These are phyloP conservation scores for Fusarium vanettenii DNA, from an alignment of 2,329 filamentous ascomycete genomes.

Conservation along the genomic window DNA sequence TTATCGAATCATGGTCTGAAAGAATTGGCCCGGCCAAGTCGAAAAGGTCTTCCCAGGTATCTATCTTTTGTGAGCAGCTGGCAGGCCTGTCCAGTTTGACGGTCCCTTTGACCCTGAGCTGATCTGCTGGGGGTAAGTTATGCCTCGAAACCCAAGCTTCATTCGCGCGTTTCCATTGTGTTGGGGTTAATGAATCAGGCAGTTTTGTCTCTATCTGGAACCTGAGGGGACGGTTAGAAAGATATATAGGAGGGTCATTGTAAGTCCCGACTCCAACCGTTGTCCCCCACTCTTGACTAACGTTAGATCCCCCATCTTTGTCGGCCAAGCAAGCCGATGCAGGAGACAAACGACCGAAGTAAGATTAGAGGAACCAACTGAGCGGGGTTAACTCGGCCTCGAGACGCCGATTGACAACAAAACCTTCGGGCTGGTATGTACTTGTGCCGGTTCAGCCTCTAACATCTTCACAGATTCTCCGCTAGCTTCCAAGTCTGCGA, in stretches of 20 bases:
- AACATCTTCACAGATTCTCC: background rate
- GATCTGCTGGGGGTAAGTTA: background rate
- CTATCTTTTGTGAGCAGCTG: background rate
- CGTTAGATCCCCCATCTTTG: background rate
- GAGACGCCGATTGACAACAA: background rate
- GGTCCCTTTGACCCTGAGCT: background rate
- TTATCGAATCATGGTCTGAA: background rate
- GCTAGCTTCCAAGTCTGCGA: fast-evolving
- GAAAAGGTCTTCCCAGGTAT: background rate
- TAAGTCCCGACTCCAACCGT: background rate
- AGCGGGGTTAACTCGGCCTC: background rate
- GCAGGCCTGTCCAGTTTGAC: too few species aligned
- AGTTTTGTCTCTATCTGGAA: background rate
- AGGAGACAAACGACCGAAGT: background rate
- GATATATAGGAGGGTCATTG: background rate
- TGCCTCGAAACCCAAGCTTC: background rate
- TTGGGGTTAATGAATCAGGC: background rate
- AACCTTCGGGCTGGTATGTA: background rate
- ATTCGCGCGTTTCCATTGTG: too few species aligned
- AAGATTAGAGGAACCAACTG: background rate
- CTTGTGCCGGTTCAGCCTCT: background rate
- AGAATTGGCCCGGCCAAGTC: background rate
- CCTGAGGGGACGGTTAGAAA: background rate
- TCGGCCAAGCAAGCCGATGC: background rate
- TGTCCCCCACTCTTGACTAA: background rate